A percentile compares a stretch with the other conserved stretches of the same genome.
Conservation (phyloP, 805 yeast species). For the Blastobotrys peoriensis region DNA sequence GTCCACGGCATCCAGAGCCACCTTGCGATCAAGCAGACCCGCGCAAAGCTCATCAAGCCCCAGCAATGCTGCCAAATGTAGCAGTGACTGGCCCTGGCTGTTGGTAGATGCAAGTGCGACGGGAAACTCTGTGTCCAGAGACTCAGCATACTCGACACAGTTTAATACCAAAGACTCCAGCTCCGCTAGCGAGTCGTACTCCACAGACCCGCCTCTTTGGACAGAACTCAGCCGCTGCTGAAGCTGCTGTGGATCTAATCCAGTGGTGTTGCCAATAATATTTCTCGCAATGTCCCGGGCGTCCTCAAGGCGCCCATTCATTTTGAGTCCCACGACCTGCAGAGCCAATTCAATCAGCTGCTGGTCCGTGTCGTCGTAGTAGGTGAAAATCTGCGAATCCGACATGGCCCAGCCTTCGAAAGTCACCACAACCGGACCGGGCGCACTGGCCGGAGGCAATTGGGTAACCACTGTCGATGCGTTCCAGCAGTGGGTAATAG, state of each 20-base stretch:
- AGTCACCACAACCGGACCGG: conserved; percentile 91
- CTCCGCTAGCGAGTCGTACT: conserved; percentile 15
- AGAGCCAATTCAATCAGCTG: conserved; percentile 91
- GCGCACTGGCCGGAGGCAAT: conserved; percentile 81
- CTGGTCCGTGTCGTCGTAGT: conserved; percentile 90
- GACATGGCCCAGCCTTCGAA: conserved; percentile 50
- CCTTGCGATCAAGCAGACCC: conserved; percentile 58
- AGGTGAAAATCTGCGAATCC: conserved; percentile 64
- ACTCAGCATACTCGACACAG: conserved; percentile 20
- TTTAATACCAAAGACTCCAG: conserved; percentile 23
- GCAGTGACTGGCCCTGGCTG: conserved; percentile 74
- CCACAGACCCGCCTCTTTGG: conserved; percentile 27
- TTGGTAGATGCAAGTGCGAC: conserved; percentile 58
- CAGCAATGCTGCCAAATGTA: conserved; percentile 77
- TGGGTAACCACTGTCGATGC: conserved; percentile 89
- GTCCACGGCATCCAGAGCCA: conserved; percentile 58
- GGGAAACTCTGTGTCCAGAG: conserved; percentile 21
- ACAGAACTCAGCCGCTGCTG: conserved; percentile 7
- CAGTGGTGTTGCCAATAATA: conserved; percentile 62
- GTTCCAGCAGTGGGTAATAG: conserved; percentile 92
- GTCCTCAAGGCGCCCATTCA: conserved; percentile 94
- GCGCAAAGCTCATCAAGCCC: conserved; percentile 60
- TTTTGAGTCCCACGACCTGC: conserved; percentile 93
- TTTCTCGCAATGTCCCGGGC: conserved; percentile 90
- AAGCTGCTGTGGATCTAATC: conserved; percentile 7